phyloP scores from a whole-genome alignment of 371 early-diverging fungal genomes.

The Syncephalastrum sp. region DNA sequence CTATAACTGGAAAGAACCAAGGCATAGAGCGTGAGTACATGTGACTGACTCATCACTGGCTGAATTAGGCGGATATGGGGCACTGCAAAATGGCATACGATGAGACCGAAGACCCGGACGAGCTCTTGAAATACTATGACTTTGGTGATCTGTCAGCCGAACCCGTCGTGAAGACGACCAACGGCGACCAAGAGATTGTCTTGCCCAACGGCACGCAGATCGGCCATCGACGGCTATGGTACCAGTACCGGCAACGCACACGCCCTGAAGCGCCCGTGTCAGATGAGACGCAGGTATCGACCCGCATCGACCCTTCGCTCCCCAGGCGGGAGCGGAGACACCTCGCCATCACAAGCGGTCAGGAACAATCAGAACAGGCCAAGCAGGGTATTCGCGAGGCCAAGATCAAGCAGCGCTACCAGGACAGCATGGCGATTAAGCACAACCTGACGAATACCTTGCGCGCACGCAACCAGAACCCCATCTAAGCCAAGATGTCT shows the following conservation, averaged over 20 bases:
- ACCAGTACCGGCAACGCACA: conserved; percentile 77
- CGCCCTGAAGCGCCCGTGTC: conserved; percentile 5
- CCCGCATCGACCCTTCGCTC: conserved; percentile 5
- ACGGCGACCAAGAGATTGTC: conserved; percentile 59
- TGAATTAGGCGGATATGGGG: conserved; percentile 73
- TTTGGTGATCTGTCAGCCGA: conserved; percentile 51
- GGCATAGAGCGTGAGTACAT: background rate
- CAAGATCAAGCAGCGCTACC: conserved; percentile 8
- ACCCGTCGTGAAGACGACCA: conserved; percentile 25
- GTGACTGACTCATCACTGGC: background rate
- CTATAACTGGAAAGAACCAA: background rate
- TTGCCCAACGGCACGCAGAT: conserved; percentile 80
- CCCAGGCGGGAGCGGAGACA: conserved; percentile 17
- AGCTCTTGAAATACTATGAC: conserved; percentile 90
- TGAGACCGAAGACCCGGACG: conserved; percentile 84
- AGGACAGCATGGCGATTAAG: conserved; percentile 13
- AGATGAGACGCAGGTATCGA: background rate
- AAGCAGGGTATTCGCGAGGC: conserved; percentile 9
- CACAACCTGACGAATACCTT: conserved; percentile 15
- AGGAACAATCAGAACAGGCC: conserved; percentile 1
- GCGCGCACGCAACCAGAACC: conserved; percentile 18
- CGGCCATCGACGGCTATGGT: conserved; percentile 78
- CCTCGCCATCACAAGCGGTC: conserved; percentile 15
- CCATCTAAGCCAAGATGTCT: conserved; percentile 6
- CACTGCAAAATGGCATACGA: conserved; percentile 96